Percentiles rank a stretch among this genome's conserved stretches.
Evolutionary conservation across 768 basidiomycete species (phyloP).

Genomic region (Termitomyces sp.): DNA sequence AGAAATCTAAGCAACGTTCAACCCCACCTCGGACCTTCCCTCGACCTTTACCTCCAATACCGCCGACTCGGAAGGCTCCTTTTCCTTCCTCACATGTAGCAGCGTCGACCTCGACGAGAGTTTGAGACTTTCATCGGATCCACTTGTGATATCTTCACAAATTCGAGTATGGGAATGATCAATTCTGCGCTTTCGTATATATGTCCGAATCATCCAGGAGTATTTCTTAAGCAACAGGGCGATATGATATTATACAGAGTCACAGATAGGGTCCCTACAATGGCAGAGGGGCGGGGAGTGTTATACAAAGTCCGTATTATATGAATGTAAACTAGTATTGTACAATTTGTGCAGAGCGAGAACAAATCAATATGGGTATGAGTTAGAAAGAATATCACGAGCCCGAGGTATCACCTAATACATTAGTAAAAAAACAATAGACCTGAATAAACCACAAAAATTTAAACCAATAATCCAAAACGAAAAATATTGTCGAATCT

Average conservation of each 20-base stretch:
- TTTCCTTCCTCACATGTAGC: neutral
- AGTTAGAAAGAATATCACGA: neutral
- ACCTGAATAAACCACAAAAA: neutral
- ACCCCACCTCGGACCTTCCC: neutral
- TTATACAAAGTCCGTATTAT: neutral
- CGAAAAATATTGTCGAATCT: neutral
- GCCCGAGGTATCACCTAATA: neutral
- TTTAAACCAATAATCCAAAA: neutral
- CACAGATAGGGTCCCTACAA: neutral
- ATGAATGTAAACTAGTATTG: neutral
- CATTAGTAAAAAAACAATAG: neutral
- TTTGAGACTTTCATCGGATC: neutral
- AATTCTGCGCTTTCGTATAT: too few species aligned
- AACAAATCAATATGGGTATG: neutral
- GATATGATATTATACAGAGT: too few species aligned
- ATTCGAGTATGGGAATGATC: neutral
- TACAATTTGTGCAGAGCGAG: neutral
- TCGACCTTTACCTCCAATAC: constrained; percentile 2
- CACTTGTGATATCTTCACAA: neutral
- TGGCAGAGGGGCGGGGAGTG: too few species aligned
- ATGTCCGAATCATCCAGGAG: too few species aligned
- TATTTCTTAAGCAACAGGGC: too few species aligned
- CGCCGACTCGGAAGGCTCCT: neutral
- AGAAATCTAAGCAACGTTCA: neutral
- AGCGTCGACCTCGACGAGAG: neutral